Percentiles rank a stretch among this genome's conserved stretches.
phyloP scores from a whole-genome alignment of 768 basidiomycete genomes.

The Pulveroboletus sp. region DNA sequence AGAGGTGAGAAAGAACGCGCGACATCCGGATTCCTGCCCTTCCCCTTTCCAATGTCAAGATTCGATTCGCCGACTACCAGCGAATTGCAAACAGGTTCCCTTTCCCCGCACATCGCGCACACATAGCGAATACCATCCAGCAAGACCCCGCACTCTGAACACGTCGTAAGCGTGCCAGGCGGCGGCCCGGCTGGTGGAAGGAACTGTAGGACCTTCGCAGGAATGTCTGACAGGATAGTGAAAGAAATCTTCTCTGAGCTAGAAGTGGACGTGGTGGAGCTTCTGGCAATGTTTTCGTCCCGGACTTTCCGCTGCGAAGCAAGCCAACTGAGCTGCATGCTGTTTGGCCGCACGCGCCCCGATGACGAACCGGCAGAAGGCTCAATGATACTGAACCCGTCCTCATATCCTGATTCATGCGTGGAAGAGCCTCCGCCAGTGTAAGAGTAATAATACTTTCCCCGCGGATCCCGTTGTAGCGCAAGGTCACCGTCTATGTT shows the following conservation, averaged over 20 bases:
- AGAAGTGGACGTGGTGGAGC: slow-evolving; percentile 14
- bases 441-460: slow-evolving; percentile 79
- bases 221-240: slow-evolving; percentile 37
- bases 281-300: slow-evolving; percentile 17
- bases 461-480: slow-evolving; percentile 62
- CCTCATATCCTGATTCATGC: slow-evolving; percentile 56
- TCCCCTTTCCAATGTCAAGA: slow-evolving; percentile 42
- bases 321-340: slow-evolving; percentile 67
- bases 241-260: slow-evolving; percentile 15
- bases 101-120: slow-evolving; percentile 85
- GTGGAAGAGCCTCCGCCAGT: slow-evolving; percentile 46
- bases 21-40: slow-evolving; percentile 32
- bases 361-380: slow-evolving; percentile 24
- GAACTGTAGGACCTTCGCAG: slow-evolving; percentile 52
- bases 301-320: slow-evolving; percentile 46
- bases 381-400: slow-evolving; percentile 36
- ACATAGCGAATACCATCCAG: slow-evolving; percentile 88
- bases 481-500: slow-evolving; percentile 59
- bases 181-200: slow-evolving; percentile 49
- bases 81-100: slow-evolving; percentile 40
- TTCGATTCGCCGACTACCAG: slow-evolving; percentile 7
- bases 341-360: slow-evolving; percentile 52
- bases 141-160: slow-evolving; percentile 74
- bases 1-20: slow-evolving; percentile 35
- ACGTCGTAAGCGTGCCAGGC: slow-evolving; percentile 66